Evolutionary conservation across 345 rosid species (phyloP), one percentile per base, ranked within the genome.

Genomic region (Capsella bursapastoris): DNA sequence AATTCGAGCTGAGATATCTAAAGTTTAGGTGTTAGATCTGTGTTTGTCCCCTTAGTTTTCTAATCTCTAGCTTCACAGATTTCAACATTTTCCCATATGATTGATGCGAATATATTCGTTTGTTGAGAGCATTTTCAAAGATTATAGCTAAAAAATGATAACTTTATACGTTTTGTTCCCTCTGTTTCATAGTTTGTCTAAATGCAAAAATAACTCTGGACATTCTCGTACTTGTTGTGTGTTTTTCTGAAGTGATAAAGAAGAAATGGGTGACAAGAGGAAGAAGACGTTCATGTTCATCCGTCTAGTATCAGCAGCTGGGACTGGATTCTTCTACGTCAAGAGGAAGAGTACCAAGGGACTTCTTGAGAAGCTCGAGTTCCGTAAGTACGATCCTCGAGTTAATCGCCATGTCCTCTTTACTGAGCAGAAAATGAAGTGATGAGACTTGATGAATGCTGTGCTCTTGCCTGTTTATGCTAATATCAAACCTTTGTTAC

Each of bases 301-400:
- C 50, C 86, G 95, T 77, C 90, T 94, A 12, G 95, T 94, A 14
- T 94, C 98, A 0, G 91, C 97, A 37, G 99, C 99, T 47, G 97
- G 99, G 53, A 92, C 93, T 57, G 97, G 97, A 27, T 95, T 95
- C 86, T 95, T 95, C 85, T 92, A 92, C 60, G 99, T 90, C 59
- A 89, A 90, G 90, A 86, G 83, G 87, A 95, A 92, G 87, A 95
- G 97, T 75, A 79, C 88, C 3, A 88, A 89, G 71, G 88, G 86
- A 50, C 79, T 89, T 31, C 69, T 79, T 11, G 97, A 94, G 84
- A 92, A 94, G 80, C 96, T 95, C 10, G 97, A 92, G 84, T 95
- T 92, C 70, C 89, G 97, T 32, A 95, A 95, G 56, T 95, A 86
- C 53, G 99, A 92, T 75, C 97, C 97, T 37, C 83, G 97, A 12